Conservation (phyloP, 768 basidiomycete genomes). For the Pisolithus orientalis region DNA sequence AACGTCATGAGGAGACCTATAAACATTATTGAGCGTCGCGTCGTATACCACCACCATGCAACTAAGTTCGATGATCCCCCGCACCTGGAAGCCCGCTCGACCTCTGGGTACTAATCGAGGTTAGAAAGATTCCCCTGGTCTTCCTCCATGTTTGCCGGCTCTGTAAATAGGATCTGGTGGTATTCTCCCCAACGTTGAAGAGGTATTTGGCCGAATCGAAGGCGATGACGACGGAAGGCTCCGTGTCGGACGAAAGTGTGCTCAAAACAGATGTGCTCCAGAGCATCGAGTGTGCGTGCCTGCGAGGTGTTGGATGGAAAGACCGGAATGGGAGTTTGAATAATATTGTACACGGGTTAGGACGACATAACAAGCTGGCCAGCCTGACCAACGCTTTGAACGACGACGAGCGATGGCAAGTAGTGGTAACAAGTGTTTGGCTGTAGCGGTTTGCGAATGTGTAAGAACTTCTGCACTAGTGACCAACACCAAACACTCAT, state of each 20-base stretch:
- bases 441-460: neutral
- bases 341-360: constrained; percentile 18
- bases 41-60: neutral
- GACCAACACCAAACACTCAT: too few species aligned
- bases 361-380: constrained; percentile 23
- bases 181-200: constrained; percentile 84
- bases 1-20: constrained; percentile 74
- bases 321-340: constrained; percentile 4
- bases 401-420: neutral
- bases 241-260: constrained; percentile 65
- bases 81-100: constrained; percentile 70
- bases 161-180: constrained; percentile 68
- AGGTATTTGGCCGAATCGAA: constrained; percentile 81
- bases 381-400: constrained; percentile 8
- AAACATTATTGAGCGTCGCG: neutral
- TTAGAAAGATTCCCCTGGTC: constrained; percentile 67
- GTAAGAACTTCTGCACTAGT: too few species aligned
- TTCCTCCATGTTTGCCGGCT: constrained; percentile 60
- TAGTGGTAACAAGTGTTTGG: neutral
- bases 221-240: constrained; percentile 66
- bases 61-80: constrained; percentile 2
- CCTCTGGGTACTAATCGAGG: constrained; percentile 54
- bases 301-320: constrained; percentile 12
- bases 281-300: constrained; percentile 32
- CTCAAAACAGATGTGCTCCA: constrained; percentile 63